Evolutionary conservation across 305 asterid species (phyloP).

Genomic region (Salvia sclarea): DNA sequence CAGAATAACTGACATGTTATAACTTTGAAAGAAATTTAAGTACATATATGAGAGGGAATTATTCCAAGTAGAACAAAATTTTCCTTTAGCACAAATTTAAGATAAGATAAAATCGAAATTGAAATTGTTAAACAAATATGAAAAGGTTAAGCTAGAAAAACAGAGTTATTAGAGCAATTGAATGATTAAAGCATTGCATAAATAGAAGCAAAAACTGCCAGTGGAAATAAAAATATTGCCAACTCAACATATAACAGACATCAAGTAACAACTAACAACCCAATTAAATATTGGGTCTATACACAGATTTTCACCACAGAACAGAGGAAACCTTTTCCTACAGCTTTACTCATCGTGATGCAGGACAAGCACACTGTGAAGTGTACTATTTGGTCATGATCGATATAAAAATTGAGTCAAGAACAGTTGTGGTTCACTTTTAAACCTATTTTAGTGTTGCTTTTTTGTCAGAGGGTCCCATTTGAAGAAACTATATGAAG

Average conservation of each 20-base stretch:
- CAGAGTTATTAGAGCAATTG: not conserved
- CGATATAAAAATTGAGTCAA: not conserved
- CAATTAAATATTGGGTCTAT: not conserved
- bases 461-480: not conserved
- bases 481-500: not conserved
- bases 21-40: not conserved
- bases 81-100: slow-evolving; percentile 24
- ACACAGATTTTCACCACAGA: slow-evolving; percentile 1
- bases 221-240: no score
- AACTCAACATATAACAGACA: slow-evolving; percentile 10
- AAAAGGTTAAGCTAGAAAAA: slow-evolving; percentile 1
- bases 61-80: slow-evolving; percentile 16
- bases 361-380: not conserved
- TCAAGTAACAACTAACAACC: slow-evolving; percentile 12
- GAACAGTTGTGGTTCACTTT: not conserved
- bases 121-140: slow-evolving; percentile 1
- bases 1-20: slow-evolving; percentile 39
- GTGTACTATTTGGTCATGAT: not conserved
- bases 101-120: not conserved
- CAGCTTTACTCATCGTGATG: not conserved
- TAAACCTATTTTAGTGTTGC: not conserved
- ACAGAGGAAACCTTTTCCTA: not conserved
- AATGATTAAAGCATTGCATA: not conserved
- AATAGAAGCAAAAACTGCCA: not conserved
- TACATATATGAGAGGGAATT: slow-evolving; percentile 16